Evolutionary conservation across 1,284 basidiomycete genomes (phyloP), one percentile per base, ranked within the genome.

Genomic region (Cryptococcus sp.): DNA sequence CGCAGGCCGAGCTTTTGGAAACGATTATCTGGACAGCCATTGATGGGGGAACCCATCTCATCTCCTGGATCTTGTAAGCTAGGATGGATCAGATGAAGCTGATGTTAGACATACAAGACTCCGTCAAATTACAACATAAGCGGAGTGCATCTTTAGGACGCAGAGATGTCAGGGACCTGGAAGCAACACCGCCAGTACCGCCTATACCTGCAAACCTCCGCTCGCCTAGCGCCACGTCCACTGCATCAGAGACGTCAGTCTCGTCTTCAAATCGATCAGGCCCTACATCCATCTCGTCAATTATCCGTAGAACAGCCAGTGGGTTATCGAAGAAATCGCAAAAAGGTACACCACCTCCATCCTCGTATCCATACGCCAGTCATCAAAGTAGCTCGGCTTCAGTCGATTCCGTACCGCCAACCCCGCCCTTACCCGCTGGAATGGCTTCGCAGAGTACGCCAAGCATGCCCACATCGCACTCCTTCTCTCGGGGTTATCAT

Each of bases 401-500:
- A 31, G 24, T 57, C 37, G 40, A 51, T n/a, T 49, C 48, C n/a
- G 18, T 19, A 19, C 39, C 48, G 25, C 24, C 48, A 24, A 18
- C 37, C 11, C 40, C 39, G 7, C 42, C 56, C 5, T 44, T 59
- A 25, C 48, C 58, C 3, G 43, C 14, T 39, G 36, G 18, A 39
- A 14, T n/a, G 7, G 7, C 19, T 11, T 28, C 28, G 11, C 28
- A 28, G 28, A 11, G 11, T 11, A 28, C 52, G 40, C 60, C 53
- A 16, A 50, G 48, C 19, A 28, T 58, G n/a, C 52, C 55, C 22
- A 43, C 53, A 9, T 52, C 59, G 4, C 52, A 59, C 9, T 65
- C 67, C 0, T 67, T 70, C 49, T 70, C 70, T 9, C 56, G 60
- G 9, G 70, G 70, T 1, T 72, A 69, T 45, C 70, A 72, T 45